Evolutionary conservation across 495 filamentous ascomycete genomes (phyloP), one percentile per base, ranked within the genome.

Genomic region (Penicillium roqueforti): DNA sequence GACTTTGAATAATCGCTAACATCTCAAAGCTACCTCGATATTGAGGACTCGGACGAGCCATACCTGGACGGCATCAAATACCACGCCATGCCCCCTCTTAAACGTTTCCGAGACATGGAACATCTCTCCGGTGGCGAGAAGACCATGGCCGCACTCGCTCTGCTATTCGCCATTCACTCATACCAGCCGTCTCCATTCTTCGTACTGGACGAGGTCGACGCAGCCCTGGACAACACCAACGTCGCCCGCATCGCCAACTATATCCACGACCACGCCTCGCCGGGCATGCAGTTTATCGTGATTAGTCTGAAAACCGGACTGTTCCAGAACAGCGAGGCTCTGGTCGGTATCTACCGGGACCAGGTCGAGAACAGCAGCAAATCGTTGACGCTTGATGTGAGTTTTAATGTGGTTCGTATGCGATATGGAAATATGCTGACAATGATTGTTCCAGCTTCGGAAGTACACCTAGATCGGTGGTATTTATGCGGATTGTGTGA

Each of bases 81-180:
- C 71, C 90, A 97, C 69, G 93, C 95, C 59, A 97, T 96, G 92
- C 93, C 93, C 22, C 93, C 93, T 7, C 83, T 96, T 52, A 99
- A 99, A 75, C 91, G 93, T 48, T 99, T 97, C 84, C 83, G 93
- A 34, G 95, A 97, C 71, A 97, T 99, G 93, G 93, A 97, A 70
- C 92, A 96, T 65, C 81, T 99, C 20, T 95, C 89, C 10, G 93
- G 93, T 58, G 93, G 93, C 49, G 93, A 99, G 75, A 97, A 97
- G 81, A 97, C 95, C 13, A 99, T 99, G 86, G 93, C 93, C 2
- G 93, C 93, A 37, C 80, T 99, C 20, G 93, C 93, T 18, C 77
- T 99, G 48, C 82, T 99, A 6, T 97, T 99, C 62, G 92, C 93
- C 20, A 89, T 99, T 54, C 93, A 97, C 74, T 88, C 83, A 29